Conservation (phyloP, 192 early-diverging fungal species). For the Phlyctochytrium planicorne region DNA sequence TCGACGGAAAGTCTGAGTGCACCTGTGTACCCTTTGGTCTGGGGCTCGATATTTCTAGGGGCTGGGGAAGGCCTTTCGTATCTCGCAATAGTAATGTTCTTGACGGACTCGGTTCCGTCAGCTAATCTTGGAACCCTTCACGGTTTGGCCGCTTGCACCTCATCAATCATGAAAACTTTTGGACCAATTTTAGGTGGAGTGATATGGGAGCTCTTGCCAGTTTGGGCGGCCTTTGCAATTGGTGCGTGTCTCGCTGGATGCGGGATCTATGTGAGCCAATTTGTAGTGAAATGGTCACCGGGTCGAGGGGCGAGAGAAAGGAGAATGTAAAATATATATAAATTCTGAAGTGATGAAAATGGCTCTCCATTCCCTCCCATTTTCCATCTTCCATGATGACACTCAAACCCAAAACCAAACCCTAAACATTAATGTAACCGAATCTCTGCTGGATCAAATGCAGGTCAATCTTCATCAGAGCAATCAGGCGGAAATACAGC, state of each 20-base stretch:
- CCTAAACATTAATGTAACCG: no score
- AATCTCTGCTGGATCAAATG: no score
- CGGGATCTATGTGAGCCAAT: no score
- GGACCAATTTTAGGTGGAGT: constrained; percentile 29
- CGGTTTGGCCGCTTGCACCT: constrained; percentile 38
- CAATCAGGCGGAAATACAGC: no score
- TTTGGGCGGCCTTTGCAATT: constrained; percentile 18
- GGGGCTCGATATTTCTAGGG: constrained; percentile 24
- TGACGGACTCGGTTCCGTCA: constrained; percentile 34
- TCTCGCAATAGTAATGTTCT: constrained; percentile 36
- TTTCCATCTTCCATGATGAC: no score
- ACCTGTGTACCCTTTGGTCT: constrained; percentile 15
- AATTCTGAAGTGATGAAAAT: no score
- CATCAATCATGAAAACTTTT: constrained; percentile 31
- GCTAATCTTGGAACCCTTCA: constrained; percentile 39
- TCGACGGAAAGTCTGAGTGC: not conserved
- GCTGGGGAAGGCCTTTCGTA: constrained; percentile 39
- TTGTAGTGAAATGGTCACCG: no score
- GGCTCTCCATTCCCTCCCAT: no score
- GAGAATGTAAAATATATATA: no score
- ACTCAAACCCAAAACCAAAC: no score
- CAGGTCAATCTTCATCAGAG: no score
- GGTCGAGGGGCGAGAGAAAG: no score
- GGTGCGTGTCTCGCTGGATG: not conserved
- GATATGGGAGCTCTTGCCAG: constrained; percentile 19